Percentiles rank a stretch among this genome's conserved stretches.
These are phyloP conservation scores for Pseudocercospora vitis DNA, from an alignment of 2,329 filamentous ascomycete genomes.

Conservation along the genomic window DNA sequence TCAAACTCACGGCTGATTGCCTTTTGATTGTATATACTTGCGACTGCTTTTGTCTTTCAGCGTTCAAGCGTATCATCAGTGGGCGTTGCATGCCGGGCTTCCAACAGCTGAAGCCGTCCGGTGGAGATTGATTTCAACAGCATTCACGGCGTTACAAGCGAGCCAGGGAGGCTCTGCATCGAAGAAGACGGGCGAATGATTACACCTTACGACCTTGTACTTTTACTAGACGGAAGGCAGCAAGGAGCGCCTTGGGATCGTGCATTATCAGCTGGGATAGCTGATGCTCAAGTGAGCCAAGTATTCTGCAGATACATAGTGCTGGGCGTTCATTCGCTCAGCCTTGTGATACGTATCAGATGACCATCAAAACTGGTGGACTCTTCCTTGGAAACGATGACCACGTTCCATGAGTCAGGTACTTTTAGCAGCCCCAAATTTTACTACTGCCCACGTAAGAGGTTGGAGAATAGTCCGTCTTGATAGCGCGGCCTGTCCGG, in stretches of 20 bases:
- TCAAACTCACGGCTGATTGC: not conserved
- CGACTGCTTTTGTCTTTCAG: slow-evolving; percentile 8
- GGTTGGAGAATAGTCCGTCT: too few relatives aligned
- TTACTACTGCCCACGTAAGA: too few relatives aligned
- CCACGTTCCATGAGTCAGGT: not conserved
- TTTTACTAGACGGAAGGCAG: slow-evolving; percentile 1
- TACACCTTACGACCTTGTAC: slow-evolving; percentile 6
- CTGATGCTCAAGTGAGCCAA: slow-evolving; percentile 4
- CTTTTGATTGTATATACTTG: slow-evolving; percentile 17
- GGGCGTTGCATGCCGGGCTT: slow-evolving; percentile 19
- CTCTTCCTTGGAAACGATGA: not conserved
- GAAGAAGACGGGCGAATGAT: not conserved
- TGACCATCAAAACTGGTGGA: not conserved
- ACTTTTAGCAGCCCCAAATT: not conserved
- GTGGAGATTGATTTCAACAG: slow-evolving; percentile 8
- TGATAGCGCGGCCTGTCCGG: not conserved
- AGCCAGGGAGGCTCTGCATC: slow-evolving; percentile 7
- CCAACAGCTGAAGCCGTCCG: slow-evolving; percentile 23
- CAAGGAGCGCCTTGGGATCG: slow-evolving; percentile 7
- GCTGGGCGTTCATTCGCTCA: slow-evolving; percentile 2
- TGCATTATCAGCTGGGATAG: not conserved
- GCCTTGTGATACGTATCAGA: not conserved
- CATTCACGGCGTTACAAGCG: slow-evolving; percentile 10
- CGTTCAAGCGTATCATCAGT: slow-evolving; percentile 24
- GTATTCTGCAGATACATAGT: not conserved